phyloP scores from a whole-genome alignment of 805 yeast species.

The Candida mattraensis region DNA sequence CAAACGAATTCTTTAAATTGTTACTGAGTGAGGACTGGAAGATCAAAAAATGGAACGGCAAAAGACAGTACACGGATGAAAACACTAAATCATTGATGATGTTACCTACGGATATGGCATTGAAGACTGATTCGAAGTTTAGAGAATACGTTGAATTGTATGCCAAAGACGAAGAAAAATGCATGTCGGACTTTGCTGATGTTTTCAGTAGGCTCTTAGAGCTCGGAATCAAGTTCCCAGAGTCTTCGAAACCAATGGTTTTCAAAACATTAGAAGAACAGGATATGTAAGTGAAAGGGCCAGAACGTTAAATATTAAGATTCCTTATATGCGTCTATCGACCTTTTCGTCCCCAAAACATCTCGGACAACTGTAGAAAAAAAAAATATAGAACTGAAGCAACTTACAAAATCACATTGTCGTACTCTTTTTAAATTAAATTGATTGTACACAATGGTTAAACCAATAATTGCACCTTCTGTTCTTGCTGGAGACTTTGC shows the following conservation, averaged over 20 bases:
- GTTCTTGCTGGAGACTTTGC: conserved; percentile 92
- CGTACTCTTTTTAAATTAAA: neutral
- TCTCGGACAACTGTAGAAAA: conserved; percentile 1
- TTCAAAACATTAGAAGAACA: conserved; percentile 76
- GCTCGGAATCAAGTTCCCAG: conserved; percentile 69
- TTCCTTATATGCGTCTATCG: neutral
- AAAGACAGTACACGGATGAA: conserved; percentile 61
- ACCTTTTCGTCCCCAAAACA: too few relatives aligned
- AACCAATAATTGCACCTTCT: conserved; percentile 89
- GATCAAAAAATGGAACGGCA: conserved; percentile 57
- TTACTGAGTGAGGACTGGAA: conserved; percentile 59
- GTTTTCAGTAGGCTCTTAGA: conserved; percentile 57
- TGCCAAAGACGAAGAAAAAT: conserved; percentile 48
- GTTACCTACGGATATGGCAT: conserved; percentile 59
- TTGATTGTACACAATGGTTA: conserved; percentile 24
- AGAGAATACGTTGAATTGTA: conserved; percentile 46
- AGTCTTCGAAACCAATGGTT: conserved; percentile 40
- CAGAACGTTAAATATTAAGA: neutral
- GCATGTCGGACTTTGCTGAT: conserved; percentile 48
- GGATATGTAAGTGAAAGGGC: conserved; percentile 35
- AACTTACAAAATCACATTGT: neutral
- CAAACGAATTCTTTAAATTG: conserved; percentile 70
- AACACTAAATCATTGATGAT: conserved; percentile 55
- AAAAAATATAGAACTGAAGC: neutral
- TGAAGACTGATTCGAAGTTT: conserved; percentile 47